Evolutionary conservation across 2,329 filamentous ascomycete species (phyloP), one percentile per base, ranked within the genome.

Genomic region (Aspergillus sp.): DNA sequence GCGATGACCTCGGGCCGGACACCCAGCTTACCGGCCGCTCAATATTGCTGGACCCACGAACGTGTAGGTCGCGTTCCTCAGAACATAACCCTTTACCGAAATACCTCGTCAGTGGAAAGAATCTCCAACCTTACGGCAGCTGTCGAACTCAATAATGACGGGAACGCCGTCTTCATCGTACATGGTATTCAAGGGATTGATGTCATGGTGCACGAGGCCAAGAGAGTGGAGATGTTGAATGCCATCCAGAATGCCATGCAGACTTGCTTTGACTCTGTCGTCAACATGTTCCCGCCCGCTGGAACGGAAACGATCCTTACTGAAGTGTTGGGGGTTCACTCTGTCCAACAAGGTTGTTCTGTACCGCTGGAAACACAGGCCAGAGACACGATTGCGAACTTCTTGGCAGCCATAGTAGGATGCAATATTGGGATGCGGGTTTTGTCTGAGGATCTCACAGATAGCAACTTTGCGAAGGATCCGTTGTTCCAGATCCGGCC

Each of bases 131-230:
- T 29, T 52, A 21, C 61, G 60, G 58, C 63, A 69, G 53, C 58
- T 62, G 56, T 62, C 66, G 20, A 71, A 70, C 57, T 70, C 62
- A 13, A 65, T 60, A 5, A 69, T 57, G 53, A 70, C 47, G 16
- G 63, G 47, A 11, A 16, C 58, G 16, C 52, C 54, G 5, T 64
- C 58, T 11, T 64, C 53, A 17, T 61, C 58, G 21, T 69, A 47
- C 61, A 69, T 65, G 29, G 71, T 64, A 43, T 66, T 70, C n/a
- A 49, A 48, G 16, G 64, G 64, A 19, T 63, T 70, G 19, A 71
- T 58, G 44, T 71, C 62, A 40, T 67, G 66, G 55, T 70, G 62
- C 13, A 66, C 59, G 45, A 67, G 41, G 11, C 60, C 56, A 31
- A 69, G 54, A 16, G 56, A 61, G 36, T 69, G 63, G 10, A 71